Evolutionary conservation across 2,329 filamentous ascomycete species (phyloP).

Genomic region (Trichoderma atroviride): DNA sequence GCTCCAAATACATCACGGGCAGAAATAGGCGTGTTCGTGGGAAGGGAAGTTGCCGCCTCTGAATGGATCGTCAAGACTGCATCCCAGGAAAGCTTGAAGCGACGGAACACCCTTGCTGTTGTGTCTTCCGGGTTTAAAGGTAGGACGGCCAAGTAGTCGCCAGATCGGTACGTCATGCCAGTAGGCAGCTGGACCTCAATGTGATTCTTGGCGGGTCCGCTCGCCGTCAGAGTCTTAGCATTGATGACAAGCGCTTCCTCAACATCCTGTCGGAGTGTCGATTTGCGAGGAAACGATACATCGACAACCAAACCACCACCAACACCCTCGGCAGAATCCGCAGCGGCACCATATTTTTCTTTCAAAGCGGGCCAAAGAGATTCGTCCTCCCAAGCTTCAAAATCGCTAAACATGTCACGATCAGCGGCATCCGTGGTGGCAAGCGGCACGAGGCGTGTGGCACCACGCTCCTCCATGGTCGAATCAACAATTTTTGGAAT

Average conservation of each 20-base stretch:
- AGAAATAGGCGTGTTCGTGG: conserved; percentile 59
- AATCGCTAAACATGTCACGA: conserved; percentile 67
- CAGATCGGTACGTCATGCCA: conserved; percentile 67
- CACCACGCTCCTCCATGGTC: conserved; percentile 46
- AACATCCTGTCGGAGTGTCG: conserved; percentile 64
- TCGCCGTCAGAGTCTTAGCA: conserved; percentile 54
- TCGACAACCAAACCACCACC: conserved; percentile 46
- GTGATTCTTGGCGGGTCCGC: conserved; percentile 61
- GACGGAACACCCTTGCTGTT: conserved; percentile 64
- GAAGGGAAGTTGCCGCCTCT: conserved; percentile 55
- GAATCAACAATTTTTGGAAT: conserved; percentile 66
- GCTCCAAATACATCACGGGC: conserved; percentile 66
- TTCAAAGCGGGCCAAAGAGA: conserved; percentile 54
- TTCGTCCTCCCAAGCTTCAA: conserved; percentile 69
- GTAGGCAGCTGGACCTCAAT: conserved; percentile 69
- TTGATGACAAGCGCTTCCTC: conserved; percentile 62
- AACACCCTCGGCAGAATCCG: conserved; percentile 16
- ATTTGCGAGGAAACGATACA: conserved; percentile 56
- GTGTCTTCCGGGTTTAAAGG: conserved; percentile 68
- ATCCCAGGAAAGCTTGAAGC: conserved; percentile 71
- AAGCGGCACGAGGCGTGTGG: conserved; percentile 44
- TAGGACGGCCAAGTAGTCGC: conserved; percentile 75
- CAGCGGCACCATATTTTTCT: conserved; percentile 47
- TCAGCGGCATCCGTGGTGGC: conserved; percentile 63
- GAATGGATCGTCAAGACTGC: conserved; percentile 63